Evolutionary conservation across 139 green algal species (phyloP), one percentile per base, ranked within the genome.

Genomic region (Micractinium conductrix): DNA sequence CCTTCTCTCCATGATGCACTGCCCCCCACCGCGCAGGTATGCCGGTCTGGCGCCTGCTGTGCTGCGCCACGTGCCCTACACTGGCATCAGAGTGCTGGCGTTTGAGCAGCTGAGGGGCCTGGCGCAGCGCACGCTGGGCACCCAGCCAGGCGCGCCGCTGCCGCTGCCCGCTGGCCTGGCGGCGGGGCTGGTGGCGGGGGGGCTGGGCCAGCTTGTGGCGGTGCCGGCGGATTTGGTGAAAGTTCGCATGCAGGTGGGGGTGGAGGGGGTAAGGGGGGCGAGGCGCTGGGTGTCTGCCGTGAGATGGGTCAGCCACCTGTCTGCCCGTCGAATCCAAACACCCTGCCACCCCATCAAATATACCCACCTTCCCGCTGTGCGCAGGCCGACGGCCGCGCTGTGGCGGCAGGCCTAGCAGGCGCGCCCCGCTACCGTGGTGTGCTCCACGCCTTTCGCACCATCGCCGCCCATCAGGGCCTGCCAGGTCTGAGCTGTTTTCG

Each of bases 161-260:
- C 70, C 62, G 30, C 79, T 81, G 40, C 60, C 45, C 42, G 60
- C 44, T 16, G 86, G 86, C 58, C 71, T 93, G 24, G 26, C 72
- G 0, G 73, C 94, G 63, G 93, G 93, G 0, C 65, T 91, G 0
- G 86, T 85, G 0, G 78, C 93, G 3, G 93, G 93, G 9, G 93
- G 84, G 7, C 30, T 94, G 50, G 93, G 88, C 19, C 93, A 96
- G 85, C 30, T 89, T 38, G 90, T 93, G 74, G 93, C 93, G 4
- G 87, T 91, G 44, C 93, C 93, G 0, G 86, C 90, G 21, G 93
- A 96, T 81, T 88, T 96, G 3, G 75, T 96, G 55, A 96, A 96
- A 87, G 92, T 95, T 50, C 9, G 84, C 24, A 78, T 55, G 50
- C 45, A 72, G 58, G 58, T 67, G 58, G 33, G 58, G n/a, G n/a